A percentile compares a stretch with the other conserved stretches of the same genome.
phyloP scores from a whole-genome alignment of 192 early-diverging fungal species.

The Umbelopsis isabellina region DNA sequence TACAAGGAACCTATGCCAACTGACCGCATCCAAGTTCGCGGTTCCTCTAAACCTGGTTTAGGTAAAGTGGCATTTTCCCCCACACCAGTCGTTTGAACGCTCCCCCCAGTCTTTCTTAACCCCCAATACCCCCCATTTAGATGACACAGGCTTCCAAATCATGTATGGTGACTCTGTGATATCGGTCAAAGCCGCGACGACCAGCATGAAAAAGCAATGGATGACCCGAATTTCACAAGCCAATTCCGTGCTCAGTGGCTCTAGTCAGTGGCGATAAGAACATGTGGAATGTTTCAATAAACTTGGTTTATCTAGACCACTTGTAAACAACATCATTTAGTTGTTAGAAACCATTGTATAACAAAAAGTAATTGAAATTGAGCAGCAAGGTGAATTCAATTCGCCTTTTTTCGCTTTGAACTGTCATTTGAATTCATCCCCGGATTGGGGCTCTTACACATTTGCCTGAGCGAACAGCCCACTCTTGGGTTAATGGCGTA shows the following conservation, averaged over 20 bases:
- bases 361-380: too few relatives aligned
- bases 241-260: conserved; percentile 24
- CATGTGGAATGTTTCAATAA: not conserved
- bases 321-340: too few relatives aligned
- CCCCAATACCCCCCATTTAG: conserved; percentile 23
- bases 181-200: conserved; percentile 53
- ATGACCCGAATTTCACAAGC: conserved; percentile 47
- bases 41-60: conserved; percentile 20
- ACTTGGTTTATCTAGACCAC: not conserved
- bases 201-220: conserved; percentile 64
- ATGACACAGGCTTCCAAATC: conserved; percentile 67
- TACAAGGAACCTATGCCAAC: conserved; percentile 44
- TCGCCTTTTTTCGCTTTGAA: too few relatives aligned
- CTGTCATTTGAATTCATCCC: too few relatives aligned
- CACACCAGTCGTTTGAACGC: not conserved
- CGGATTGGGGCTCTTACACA: too few relatives aligned
- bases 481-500: too few relatives aligned
- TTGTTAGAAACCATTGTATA: too few relatives aligned
- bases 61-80: not conserved
- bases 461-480: too few relatives aligned
- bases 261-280: not conserved
- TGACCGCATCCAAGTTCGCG: conserved; percentile 16
- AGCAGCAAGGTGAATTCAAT: too few relatives aligned
- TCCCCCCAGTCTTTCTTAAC: too few relatives aligned
- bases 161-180: conserved; percentile 55